These are phyloP conservation scores for Theobroma grandiflorum DNA, from an alignment of 441 rosid genomes.

Conservation along the genomic window DNA sequence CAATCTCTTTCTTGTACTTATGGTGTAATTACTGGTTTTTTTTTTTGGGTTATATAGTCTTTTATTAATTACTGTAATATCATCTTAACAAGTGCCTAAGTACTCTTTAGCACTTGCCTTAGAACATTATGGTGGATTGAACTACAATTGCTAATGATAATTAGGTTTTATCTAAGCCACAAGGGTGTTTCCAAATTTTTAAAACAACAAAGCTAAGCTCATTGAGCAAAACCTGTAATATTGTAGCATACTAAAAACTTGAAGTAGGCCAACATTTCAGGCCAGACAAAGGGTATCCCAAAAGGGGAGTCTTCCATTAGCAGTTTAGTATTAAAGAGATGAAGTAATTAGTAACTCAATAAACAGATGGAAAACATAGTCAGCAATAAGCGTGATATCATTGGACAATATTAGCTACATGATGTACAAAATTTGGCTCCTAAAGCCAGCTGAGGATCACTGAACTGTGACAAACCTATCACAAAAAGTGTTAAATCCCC, in stretches of 20 bases:
- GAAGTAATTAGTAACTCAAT: background rate
- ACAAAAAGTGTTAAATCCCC: background rate
- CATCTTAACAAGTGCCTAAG: too few relatives aligned
- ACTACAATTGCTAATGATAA: too few relatives aligned
- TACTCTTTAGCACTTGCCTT: too few relatives aligned
- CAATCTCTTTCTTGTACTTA: too few relatives aligned
- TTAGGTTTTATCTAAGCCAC: too few relatives aligned
- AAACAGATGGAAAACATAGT: background rate
- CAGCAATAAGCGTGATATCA: conserved; percentile 9
- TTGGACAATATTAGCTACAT: background rate
- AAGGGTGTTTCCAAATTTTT: background rate
- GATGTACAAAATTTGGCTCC: conserved; percentile 12
- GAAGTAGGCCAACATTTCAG: background rate
- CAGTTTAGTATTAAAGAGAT: background rate
- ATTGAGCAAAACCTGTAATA: background rate
- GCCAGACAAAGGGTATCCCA: background rate
- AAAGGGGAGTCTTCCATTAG: background rate
- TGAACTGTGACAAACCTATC: background rate
- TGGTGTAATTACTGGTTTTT: too few relatives aligned
- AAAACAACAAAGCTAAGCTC: background rate
- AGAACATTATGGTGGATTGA: too few relatives aligned
- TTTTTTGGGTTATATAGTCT: too few relatives aligned
- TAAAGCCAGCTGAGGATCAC: conserved; percentile 1
- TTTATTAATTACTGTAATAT: too few relatives aligned
- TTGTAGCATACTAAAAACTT: background rate